Evolutionary conservation across 257 asterid genomes (phyloP).

Genomic region (Eustoma russellianum): DNA sequence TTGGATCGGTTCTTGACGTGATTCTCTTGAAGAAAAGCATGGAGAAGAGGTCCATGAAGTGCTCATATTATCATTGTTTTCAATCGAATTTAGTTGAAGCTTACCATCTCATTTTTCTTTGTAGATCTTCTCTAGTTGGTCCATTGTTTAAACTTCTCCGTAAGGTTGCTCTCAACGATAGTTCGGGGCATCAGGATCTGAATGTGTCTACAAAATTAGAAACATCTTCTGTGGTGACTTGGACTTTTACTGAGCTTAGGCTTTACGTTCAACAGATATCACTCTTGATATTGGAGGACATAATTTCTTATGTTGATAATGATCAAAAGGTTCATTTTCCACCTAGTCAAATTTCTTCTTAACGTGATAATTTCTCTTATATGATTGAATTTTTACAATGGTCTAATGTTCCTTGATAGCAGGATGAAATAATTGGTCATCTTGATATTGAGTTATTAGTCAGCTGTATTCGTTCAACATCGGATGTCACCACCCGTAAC

Average conservation of each 20-base stretch:
- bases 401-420: slow-evolving; percentile 16
- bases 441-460: slow-evolving; percentile 58
- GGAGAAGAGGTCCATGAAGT: slow-evolving; percentile 43
- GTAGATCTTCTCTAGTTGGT: slow-evolving; percentile 62
- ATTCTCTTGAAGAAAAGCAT: slow-evolving; percentile 64
- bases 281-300: slow-evolving; percentile 69
- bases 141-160: slow-evolving; percentile 69
- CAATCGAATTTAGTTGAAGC: background rate
- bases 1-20: slow-evolving; percentile 69
- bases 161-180: slow-evolving; percentile 30
- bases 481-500: slow-evolving; percentile 58
- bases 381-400: slow-evolving; percentile 20
- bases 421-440: slow-evolving; percentile 32
- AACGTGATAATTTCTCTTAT: slow-evolving; percentile 3
- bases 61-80: background rate
- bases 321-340: slow-evolving; percentile 40
- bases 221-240: slow-evolving; percentile 31
- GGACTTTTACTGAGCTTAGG: slow-evolving; percentile 24
- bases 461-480: slow-evolving; percentile 63
- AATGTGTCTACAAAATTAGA: slow-evolving; percentile 22
- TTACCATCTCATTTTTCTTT: slow-evolving; percentile 3
- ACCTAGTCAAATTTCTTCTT: background rate
- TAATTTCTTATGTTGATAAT: slow-evolving; percentile 36
- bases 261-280: slow-evolving; percentile 61
- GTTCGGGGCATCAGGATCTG: slow-evolving; percentile 28